Evolutionary conservation across 75 land plant species (phyloP).

Genomic region (Gnetum montanum): DNA sequence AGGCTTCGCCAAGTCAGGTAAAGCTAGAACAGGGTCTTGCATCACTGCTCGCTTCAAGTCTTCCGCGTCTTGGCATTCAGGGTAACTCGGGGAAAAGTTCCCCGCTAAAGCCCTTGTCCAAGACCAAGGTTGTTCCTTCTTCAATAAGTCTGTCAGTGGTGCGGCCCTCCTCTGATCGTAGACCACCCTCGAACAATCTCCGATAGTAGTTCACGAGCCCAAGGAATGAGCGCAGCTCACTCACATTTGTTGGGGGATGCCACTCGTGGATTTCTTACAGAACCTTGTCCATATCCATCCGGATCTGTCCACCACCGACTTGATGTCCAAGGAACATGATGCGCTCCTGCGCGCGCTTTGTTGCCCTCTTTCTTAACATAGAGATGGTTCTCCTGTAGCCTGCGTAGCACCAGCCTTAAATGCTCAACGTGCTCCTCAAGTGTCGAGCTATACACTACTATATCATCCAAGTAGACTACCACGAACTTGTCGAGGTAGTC

Average conservation of each 20-base stretch:
- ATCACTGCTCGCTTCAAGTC: no score
- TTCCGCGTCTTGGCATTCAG: no score
- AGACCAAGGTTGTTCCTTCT: conserved; percentile 3
- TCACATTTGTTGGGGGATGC: conserved; percentile 9
- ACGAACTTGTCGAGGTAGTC: no score
- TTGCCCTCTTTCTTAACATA: conserved; percentile 16
- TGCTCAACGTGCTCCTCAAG: no score
- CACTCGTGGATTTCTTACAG: conserved; percentile 6
- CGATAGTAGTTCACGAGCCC: conserved; percentile 17
- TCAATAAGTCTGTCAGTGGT: conserved; percentile 4
- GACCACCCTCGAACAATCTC: conserved; percentile 9
- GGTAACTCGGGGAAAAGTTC: no score
- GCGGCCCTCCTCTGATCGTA: neutral
- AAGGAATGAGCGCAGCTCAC: conserved; percentile 7
- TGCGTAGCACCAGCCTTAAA: neutral
- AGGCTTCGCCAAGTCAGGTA: no score
- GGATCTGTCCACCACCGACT: neutral
- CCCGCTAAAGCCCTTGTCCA: neutral
- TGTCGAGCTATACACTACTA: no score
- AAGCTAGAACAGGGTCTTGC: no score
- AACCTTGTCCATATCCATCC: conserved; percentile 6
- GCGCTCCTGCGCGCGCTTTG: conserved; percentile 4
- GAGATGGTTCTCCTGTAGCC: conserved; percentile 8
- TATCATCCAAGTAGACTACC: no score
- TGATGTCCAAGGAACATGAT: conserved; percentile 15